Base-by-base conservation (phyloP, 768 basidiomycete species). In the Boletus rufocinnamomeus region DNA sequence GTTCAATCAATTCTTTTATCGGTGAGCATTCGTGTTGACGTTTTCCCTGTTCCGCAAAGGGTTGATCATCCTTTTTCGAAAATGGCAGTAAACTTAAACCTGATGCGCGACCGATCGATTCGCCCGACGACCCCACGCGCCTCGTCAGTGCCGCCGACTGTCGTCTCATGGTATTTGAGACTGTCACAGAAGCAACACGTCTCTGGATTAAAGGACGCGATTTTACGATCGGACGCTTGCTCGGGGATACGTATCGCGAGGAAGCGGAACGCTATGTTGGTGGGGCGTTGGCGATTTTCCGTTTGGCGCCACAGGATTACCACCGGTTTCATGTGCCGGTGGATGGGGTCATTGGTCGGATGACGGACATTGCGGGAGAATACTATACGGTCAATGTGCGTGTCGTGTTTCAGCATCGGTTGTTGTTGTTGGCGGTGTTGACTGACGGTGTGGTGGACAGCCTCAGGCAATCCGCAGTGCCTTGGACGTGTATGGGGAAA, bases 201-300 rank as follows among this genome's bases (percentile, higher is more conserved):
- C 76, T 99, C 0, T 99, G 96, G 96, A 96, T 98, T 76, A 98
- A 98, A 69, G 96, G 96, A 4, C 86, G 94, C 44, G 95, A 97
- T 65, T 98, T 99, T 70, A 88, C 86, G 2, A 80, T 98, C 4
- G 80, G 75, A 6, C 82, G 87, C 2, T 79, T 99, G 35, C 81
- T 98, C 0, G 95, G 95, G 0, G 88, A 91, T 4, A 76, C 74
- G 13, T 93, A 95, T 72, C 84, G 83, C 62, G 76, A 80, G 23
- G 83, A 91, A 50, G 85, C 82, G 2, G 84, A 87, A 6, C 80
- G 81, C 40, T 98, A 89, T 67, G 74, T 77, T 2, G 91, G 91
- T 10, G 96, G 97, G 6, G 86, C 89, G 1, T 67, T 99, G 51
- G 91, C 82, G 10, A 97, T 97, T 56, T 98, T 98, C 76, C 80